Evolutionary conservation across 179 eudicot genomes (phyloP), one percentile per base, ranked within the genome.

Genomic region (Kewa caespitosa): DNA sequence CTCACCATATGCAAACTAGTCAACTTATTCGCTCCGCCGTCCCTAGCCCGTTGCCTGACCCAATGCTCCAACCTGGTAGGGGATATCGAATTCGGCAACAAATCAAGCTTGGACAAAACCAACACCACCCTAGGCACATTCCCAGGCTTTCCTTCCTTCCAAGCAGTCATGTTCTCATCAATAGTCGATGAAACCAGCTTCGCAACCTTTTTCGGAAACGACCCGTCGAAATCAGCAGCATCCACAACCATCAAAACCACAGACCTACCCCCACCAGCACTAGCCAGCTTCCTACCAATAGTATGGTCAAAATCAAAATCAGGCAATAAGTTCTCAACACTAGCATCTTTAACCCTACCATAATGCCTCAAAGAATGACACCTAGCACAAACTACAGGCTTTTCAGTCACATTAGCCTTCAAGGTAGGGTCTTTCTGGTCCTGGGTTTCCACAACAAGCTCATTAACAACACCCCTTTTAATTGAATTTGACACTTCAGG

Each of bases 221-320:
- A 87, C 38, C 99, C 99, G 54, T 95, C 98, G 61, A 95, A 95
- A 70, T 95, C 99, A 7, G 85, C 89, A 0, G 88, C 96, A 82
- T 95, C 99, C 30, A 95, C 98, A 25, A 93, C 89, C 91, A 93
- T 76, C 71, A 95, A 38, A 59, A 95, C 92, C 38, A 95, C 96
- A 60, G 90, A 85, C 85, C 99, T 89, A 15, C 86, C 86, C 78
- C 97, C 96, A 33, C 81, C 74, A 6, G 81, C 77, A 23, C 83
- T 86, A 64, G 85, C 86, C 79, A 95, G 82, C 82, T 90, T 93
- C 85, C 88, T 87, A 79, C 99, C 99, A 70, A 95, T 77, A 64
- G 99, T 95, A 77, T 90, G 90, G 80, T 93, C 90, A 57, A 95
- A 95, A 84, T 95, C 99, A 63, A 95, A 95, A 79, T 93, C 98